Base-by-base conservation (phyloP, 208 protist species). In the Acanthamoeba castellanii region DNA sequence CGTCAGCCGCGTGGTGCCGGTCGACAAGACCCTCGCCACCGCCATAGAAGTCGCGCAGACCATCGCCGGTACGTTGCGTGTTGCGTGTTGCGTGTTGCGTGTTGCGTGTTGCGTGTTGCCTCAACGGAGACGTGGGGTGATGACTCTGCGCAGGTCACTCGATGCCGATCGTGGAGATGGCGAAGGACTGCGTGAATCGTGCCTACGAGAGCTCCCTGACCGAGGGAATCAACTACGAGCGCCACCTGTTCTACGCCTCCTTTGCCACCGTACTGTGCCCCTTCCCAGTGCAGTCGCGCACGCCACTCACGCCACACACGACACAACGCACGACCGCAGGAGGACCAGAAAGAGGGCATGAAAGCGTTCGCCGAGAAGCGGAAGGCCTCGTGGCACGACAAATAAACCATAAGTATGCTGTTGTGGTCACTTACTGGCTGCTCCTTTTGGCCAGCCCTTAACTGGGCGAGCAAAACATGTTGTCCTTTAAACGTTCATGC, bases 261-360 rank as follows among this genome's bases (percentile, higher is more conserved):
- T 98, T 98, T 84, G 96, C 95, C 42, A 96, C 97, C 30, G 95
- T 42, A 14, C 52, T 9, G 1, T 57, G 52, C 52, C 16, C 16
- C 16, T 8, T 4, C 57, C 57, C 13, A 57, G 16, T 57, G 14
- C 37, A 42, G 37, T 42, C 37, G 3, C 37, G 7, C 50, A 57
- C 50, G 14, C 0, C 50, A 18, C 50, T 42, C 7, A 57, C 50
- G 7, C 50, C 50, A 57, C 16, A 98, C 70, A 97, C 98, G 94
- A 98, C 97, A 82, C 97, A 98, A 88, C 97, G 97, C 87, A 98
- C 98, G 98, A 89, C 42, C 50, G 97, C 97, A 84, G 52, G 76
- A 97, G 1, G 98, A 98, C 70, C 97, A 98, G 94, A 98, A 98
- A 91, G 98, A 98, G 92, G 98, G 98, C 94, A 98, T 98, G 98